Evolutionary conservation across 768 basidiomycete species (phyloP), one percentile per base, ranked within the genome.

Genomic region (Pleurotus cornucopiae): DNA sequence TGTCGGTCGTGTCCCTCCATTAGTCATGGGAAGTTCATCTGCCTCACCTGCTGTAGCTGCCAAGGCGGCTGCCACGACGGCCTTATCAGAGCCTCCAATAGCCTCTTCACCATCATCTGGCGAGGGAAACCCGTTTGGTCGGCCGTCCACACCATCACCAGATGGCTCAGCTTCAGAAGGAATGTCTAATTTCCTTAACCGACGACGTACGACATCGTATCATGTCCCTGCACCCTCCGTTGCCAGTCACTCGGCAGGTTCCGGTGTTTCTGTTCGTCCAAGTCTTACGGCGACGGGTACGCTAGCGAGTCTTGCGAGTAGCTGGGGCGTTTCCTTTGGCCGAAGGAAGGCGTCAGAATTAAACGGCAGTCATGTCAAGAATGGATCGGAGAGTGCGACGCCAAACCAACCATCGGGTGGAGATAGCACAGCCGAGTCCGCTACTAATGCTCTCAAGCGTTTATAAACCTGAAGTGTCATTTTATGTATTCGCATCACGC

Each of bases 41-140:
- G 66, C 77, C 13, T 70, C 70, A 43, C 71, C 78, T 0, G 63
- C 79, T 0, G 62, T 72, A 37, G 61, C 70, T 16, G 67, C 77
- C 1, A 89, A 90, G 67, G 85, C 84, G 0, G 77, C 79, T 16
- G 77, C 88, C 3, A 88, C 89, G 5, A 89, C 81, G 2, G 88
- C 87, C 5, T 61, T 88, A 34, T 79, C 83, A 23, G 88, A 85
- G 21, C 77, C 78, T 47, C 71, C 77, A 5, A 61, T 80, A 20
- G 66, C 79, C 11, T 73, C 77, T 6, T 73, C 80, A 1, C 71
- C 76, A 2, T 71, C 81, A 0, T 75, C 79, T 20, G 69, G 65
- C 12, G 75, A 71, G 34, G 70, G 67, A 20, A 74, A 71, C 58
- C 73, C 75, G 6, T 76, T 77, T 58, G 67, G 68, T 51, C 63